These are phyloP conservation scores for Cladobotryum protrusum DNA, from an alignment of 2,329 filamentous ascomycete genomes.

Conservation along the genomic window DNA sequence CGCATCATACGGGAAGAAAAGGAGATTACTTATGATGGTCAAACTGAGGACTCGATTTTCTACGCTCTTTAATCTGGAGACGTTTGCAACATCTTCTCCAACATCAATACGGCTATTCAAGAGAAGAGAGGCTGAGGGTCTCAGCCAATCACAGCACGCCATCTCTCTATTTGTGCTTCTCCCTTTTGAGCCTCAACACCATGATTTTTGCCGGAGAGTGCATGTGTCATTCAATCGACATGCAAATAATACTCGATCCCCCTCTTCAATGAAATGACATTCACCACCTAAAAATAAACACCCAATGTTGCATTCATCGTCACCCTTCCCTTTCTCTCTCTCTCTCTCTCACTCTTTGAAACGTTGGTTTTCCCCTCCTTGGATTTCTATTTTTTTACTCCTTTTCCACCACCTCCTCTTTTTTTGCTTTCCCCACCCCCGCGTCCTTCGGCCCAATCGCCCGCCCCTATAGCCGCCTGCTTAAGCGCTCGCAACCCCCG, in stretches of 20 bases:
- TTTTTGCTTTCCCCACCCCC: slow-evolving; percentile 5
- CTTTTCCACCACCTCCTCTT: neutral
- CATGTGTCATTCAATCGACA: neutral
- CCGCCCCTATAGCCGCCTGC: slow-evolving; percentile 8
- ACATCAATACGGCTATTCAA: neutral
- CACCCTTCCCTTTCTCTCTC: too few species aligned
- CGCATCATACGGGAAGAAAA: too few species aligned
- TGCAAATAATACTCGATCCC: neutral
- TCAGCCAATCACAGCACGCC: neutral
- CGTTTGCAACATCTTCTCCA: neutral
- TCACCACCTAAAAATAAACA: neutral
- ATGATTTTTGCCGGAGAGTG: neutral
- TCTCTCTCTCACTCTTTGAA: neutral
- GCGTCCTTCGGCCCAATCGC: neutral
- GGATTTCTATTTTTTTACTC: neutral
- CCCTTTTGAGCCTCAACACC: neutral
- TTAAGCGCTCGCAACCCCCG: slow-evolving; percentile 9
- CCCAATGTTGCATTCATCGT: too few species aligned
- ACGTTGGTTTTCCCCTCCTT: too few species aligned
- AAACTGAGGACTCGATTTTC: too few species aligned
- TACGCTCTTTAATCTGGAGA: too few species aligned
- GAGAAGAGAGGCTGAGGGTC: neutral
- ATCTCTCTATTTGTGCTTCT: neutral
- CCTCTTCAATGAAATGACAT: neutral
- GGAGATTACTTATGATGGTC: too few species aligned